Conservation (phyloP, 140 eudicot genomes). For the Anethum foeniculum region DNA sequence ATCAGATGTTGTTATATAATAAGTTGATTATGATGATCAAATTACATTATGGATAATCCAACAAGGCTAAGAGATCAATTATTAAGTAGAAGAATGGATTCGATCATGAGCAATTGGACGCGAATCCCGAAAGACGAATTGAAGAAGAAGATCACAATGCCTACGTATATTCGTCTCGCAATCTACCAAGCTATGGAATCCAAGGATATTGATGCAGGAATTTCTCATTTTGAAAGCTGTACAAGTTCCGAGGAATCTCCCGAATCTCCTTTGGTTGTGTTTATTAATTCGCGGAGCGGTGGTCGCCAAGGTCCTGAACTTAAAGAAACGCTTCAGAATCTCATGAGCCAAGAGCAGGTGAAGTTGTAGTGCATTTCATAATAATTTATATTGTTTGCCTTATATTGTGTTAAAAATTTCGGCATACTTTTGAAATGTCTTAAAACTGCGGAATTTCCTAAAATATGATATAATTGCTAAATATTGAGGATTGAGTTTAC, state of each 20-base stretch:
- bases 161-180: conserved; percentile 53
- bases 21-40: neutral
- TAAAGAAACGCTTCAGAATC: conserved; percentile 36
- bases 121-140: conserved; percentile 46
- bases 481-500: neutral
- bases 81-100: conserved; percentile 28
- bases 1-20: neutral
- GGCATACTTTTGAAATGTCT: neutral
- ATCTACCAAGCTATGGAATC: conserved; percentile 46
- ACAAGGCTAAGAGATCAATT: neutral
- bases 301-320: conserved; percentile 72
- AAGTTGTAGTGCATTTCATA: neutral
- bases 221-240: conserved; percentile 11
- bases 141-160: conserved; percentile 42
- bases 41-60: neutral
- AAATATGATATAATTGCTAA: neutral
- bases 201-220: conserved; percentile 32
- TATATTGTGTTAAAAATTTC: neutral
- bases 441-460: neutral
- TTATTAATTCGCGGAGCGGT: conserved; percentile 65
- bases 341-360: conserved; percentile 86
- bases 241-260: conserved; percentile 26
- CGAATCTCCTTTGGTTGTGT: conserved; percentile 58
- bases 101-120: conserved; percentile 38
- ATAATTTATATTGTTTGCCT: neutral